phyloP scores from a whole-genome alignment of 139 green algal species.

The Chlorella sp. region DNA sequence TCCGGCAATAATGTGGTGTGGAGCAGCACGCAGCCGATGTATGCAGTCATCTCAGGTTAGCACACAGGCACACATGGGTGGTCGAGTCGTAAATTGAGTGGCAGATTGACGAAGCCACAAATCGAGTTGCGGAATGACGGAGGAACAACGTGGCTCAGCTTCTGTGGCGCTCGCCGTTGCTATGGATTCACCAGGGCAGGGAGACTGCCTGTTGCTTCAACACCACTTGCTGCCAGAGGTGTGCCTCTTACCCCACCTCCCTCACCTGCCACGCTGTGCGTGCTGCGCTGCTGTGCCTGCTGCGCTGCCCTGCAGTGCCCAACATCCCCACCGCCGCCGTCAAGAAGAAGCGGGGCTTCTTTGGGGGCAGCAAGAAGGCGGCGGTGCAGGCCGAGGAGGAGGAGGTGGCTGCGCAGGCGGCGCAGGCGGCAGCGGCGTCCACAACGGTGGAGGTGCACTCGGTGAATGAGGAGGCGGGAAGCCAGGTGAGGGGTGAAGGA shows the following conservation, averaged over 20 bases:
- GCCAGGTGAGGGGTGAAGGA: neutral
- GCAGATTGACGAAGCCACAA: no score
- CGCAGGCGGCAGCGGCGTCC: neutral
- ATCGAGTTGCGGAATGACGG: no score
- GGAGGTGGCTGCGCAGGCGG: slow-evolving; percentile 24
- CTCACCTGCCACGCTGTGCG: no score
- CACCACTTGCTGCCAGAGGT: no score
- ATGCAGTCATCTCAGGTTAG: slow-evolving; percentile 40
- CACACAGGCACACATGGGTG: neutral
- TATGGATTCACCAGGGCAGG: no score
- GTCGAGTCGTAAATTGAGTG: no score
- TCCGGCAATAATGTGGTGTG: slow-evolving; percentile 43
- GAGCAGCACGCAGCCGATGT: slow-evolving; percentile 39
- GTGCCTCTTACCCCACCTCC: no score
- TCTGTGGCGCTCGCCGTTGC: no score
- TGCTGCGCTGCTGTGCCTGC: no score
- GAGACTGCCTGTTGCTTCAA: no score
- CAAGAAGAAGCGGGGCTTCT: slow-evolving; percentile 32
- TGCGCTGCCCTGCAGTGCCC: slow-evolving; percentile 12
- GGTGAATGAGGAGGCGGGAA: slow-evolving; percentile 41
- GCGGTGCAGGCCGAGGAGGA: slow-evolving; percentile 9
- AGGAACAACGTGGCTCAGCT: no score
- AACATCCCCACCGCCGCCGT: slow-evolving; percentile 29
- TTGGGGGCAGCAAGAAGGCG: slow-evolving; percentile 23
- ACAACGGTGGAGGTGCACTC: slow-evolving; percentile 37